Base-by-base conservation (phyloP, 139 green algal species). In the Chlorokybus atmophyticus region DNA sequence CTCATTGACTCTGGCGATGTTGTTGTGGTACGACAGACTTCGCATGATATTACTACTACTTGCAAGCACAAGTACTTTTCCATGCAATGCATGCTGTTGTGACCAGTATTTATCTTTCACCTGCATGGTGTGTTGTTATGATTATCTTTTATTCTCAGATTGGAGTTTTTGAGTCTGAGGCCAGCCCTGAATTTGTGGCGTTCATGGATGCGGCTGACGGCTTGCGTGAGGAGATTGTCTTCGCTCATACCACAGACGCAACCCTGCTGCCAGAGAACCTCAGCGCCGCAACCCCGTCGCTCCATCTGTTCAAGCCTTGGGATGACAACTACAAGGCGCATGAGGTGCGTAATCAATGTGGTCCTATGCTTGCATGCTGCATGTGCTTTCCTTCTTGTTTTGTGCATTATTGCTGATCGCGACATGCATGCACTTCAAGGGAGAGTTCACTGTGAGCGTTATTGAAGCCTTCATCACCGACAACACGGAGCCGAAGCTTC, bases 281-380 rank as follows among this genome's bases (percentile, higher is more conserved):
- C 17, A n/a, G 38, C 3, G 21, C 55, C 17, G 62, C 44, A n/a
- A 40, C 64, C 19, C 50, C 60, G 40, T 40, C 49, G 24, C 31
- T 67, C 10, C 47, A 52, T 3, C 4, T 72, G 24, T 68, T 64
- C 60, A 72, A 72, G 53, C 35, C 52, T n/a, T 72, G 63, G 10
- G 64, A 74, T 35, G 60, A 72, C 32, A 47, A 32, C 10, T 65
- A 53, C 54, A 53, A 66, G 14, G 61, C 55, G 21, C 40, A 50
- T 6, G 38, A 40, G 30, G 61, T 63, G 19, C 47, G 61, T 29
- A 49, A 17, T 44, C 14, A 14, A 44, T 44, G 35, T 44, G 35
- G 10, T 14, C 35, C 10, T 14, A 44, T 44, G 35, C 14, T 44
- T 44, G 35, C 10, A 44, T 44, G 35, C 10, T 44, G 35, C 35